These are phyloP conservation scores for Stagonosporopsis chrysanthemi DNA, from an alignment of 2,329 filamentous ascomycete genomes.

Conservation along the genomic window DNA sequence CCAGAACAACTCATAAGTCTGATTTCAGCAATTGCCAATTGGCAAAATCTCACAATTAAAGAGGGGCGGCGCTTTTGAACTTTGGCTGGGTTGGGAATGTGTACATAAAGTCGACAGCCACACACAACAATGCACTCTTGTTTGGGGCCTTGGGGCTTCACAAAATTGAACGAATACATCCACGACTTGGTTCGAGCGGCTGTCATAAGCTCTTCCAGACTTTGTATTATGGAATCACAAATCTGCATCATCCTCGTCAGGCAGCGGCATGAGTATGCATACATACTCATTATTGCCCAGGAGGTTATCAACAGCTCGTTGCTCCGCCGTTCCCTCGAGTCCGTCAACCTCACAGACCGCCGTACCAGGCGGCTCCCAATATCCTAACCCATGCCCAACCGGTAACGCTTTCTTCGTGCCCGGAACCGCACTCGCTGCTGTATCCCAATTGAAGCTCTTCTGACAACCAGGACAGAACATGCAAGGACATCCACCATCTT, in stretches of 20 bases:
- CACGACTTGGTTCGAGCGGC: neutral
- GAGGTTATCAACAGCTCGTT: neutral
- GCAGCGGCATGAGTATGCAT: neutral
- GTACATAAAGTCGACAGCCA: slow-evolving; percentile 28
- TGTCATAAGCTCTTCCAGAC: neutral
- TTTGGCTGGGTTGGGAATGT: slow-evolving; percentile 15
- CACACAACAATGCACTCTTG: slow-evolving; percentile 33
- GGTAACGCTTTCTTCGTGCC: slow-evolving; percentile 27
- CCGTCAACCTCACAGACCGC: slow-evolving; percentile 13
- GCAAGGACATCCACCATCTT: slow-evolving; percentile 38
- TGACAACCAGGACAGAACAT: slow-evolving; percentile 36
- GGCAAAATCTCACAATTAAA: neutral
- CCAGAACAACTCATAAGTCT: neutral
- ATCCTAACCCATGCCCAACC: neutral
- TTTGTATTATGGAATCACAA: neutral
- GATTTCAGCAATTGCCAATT: neutral
- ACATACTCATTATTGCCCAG: neutral
- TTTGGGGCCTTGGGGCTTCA: slow-evolving; percentile 32
- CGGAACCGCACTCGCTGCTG: slow-evolving; percentile 32
- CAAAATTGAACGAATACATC: neutral
- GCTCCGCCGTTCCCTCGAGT: neutral
- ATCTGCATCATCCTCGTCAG: slow-evolving; percentile 6
- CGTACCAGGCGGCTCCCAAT: neutral
- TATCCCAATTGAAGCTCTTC: slow-evolving; percentile 39
- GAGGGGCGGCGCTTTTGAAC: neutral